Evolutionary conservation across 371 early-diverging fungal genomes (phyloP), one percentile per base, ranked within the genome.

Genomic region (Dichotomocladium elegans): DNA sequence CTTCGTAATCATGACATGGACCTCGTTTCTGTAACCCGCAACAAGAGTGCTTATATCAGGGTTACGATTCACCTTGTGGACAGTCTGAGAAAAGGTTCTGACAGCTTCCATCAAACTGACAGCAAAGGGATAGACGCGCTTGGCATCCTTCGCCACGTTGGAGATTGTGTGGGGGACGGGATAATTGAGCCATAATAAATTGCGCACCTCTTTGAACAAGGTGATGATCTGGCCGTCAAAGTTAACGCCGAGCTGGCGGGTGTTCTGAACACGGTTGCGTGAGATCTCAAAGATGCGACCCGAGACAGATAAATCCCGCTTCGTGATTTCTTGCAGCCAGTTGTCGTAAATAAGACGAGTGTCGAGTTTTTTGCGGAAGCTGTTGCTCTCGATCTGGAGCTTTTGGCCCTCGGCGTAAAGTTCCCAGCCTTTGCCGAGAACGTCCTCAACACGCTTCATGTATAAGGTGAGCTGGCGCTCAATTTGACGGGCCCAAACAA

Each of bases 401-500:
- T 93, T 90, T 65, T 94, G 93, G 22, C 99, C 99, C 67, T 98
- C 99, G 3, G 93, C 90, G 58, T 98, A 96, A 29, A 89, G 78
- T 71, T 94, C 94, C 98, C 97, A 99, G 19, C 97, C 98, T 57
- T 91, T 88, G 42, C 99, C 99, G 19, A 99, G 81, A 22, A 99
- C 96, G 70, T 93, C 94, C 66, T 98, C 98, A 9, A 99, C 96
- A 41, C 96, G 91, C 42, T 88, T 89, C 97, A 99, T 96, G 74
- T 95, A 95, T 30, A 89, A 68, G 26, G 89, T 87, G 10, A 99
- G 82, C 74, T 98, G 98, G 34, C 92, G 90, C 61, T 99, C 99
- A 61, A 99, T 95, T 70, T 96, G 95, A 44, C 89, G 86, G n/a
- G 93, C 93, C 99, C 99, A 99, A 26, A 94, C 90, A 51, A 99